Evolutionary conservation across 1,284 basidiomycete species (phyloP).

Genomic region (Marasmius tenuissimus): DNA sequence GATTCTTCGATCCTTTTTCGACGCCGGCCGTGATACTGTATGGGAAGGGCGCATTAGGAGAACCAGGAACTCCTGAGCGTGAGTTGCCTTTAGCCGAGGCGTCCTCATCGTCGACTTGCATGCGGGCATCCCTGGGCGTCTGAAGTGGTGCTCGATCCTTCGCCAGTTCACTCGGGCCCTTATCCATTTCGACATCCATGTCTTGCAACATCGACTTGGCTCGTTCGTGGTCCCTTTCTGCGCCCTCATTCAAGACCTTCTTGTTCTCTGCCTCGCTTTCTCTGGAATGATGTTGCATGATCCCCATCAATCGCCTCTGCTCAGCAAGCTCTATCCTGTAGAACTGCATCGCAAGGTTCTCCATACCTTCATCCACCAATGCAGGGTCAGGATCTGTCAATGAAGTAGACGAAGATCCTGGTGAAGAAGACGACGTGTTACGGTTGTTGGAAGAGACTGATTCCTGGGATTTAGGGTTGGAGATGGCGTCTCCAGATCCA

Average conservation of each 20-base stretch:
- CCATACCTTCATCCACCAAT: constrained; percentile 65
- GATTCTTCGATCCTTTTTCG: constrained; percentile 93
- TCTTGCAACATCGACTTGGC: background rate
- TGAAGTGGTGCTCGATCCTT: background rate
- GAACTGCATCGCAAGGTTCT: constrained; percentile 86
- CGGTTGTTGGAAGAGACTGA: background rate
- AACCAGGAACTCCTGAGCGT: background rate
- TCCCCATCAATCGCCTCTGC: constrained; percentile 84
- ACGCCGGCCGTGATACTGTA: constrained; percentile 96
- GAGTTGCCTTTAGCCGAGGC: background rate
- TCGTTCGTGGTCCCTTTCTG: background rate
- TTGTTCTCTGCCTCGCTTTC: constrained; percentile 35
- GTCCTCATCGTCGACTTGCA: background rate
- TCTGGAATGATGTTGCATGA: constrained; percentile 88
- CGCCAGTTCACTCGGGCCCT: background rate
- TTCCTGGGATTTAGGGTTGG: background rate
- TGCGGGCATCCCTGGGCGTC: background rate
- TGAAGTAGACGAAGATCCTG: background rate
- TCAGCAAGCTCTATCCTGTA: constrained; percentile 90
- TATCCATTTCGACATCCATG: background rate
- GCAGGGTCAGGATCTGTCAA: constrained; percentile 12
- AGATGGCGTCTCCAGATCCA: background rate
- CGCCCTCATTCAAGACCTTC: constrained; percentile 3
- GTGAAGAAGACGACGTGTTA: background rate
- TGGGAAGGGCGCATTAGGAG: constrained; percentile 48